phyloP scores from a whole-genome alignment of 2,329 filamentous ascomycete species.

The Zymoseptoria passerinii region DNA sequence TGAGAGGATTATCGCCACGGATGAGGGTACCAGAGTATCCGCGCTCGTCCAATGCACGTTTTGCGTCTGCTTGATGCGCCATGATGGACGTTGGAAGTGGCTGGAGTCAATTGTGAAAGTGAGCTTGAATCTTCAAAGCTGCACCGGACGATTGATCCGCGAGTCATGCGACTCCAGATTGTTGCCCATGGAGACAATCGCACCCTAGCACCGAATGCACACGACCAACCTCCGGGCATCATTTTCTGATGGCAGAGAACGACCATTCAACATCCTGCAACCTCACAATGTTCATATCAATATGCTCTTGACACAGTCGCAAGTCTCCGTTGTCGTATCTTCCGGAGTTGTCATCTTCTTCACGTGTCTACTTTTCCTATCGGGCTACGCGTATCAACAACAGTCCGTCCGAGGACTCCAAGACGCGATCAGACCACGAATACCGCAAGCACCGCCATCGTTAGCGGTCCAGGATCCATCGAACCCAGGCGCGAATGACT shows the following conservation, averaged over 20 bases:
- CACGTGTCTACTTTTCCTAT: constrained; percentile 75
- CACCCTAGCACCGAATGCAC: background rate
- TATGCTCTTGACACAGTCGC: constrained; percentile 46
- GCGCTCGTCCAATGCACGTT: constrained; percentile 74
- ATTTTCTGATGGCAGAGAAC: background rate
- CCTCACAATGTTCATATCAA: constrained; percentile 1
- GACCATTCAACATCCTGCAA: background rate
- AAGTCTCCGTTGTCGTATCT: constrained; percentile 62
- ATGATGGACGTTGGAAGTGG: constrained; percentile 25
- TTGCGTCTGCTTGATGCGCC: constrained; percentile 68
- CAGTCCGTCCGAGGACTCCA: constrained; percentile 72
- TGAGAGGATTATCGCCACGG: constrained; percentile 88
- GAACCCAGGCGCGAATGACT: constrained; percentile 7
- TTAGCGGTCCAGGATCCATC: constrained; percentile 6
- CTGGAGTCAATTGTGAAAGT: background rate
- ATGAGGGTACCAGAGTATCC: constrained; percentile 69
- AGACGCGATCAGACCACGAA: constrained; percentile 55
- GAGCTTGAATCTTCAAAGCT: background rate
- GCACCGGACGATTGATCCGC: background rate
- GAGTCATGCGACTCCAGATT: background rate
- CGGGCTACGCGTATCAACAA: constrained; percentile 81
- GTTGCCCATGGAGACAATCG: background rate
- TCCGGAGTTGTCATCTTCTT: constrained; percentile 61
- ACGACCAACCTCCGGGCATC: background rate
- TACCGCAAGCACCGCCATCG: constrained; percentile 32